Percentiles rank a stretch among this genome's conserved stretches.
Evolutionary conservation across 2,329 filamentous ascomycete species (phyloP).

Genomic region (Fusarium dimerum): DNA sequence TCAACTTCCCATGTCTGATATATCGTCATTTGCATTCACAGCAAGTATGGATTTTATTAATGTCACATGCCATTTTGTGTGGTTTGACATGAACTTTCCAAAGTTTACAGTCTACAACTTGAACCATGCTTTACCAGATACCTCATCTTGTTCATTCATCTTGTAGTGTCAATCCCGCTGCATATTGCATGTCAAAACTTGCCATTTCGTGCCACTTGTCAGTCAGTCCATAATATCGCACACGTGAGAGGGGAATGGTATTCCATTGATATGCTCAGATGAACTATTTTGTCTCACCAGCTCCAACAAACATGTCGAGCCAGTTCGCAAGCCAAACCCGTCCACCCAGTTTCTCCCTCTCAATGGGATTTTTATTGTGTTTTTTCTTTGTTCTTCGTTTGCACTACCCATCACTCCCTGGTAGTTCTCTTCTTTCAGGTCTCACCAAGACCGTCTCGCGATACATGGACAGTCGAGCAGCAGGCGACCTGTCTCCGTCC

Average conservation of each 20-base stretch:
- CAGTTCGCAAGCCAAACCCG: slow-evolving; percentile 25
- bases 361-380: slow-evolving; percentile 24
- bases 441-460: slow-evolving; percentile 1
- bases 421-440: slow-evolving; percentile 14
- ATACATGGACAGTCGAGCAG: not conserved
- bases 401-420: slow-evolving; percentile 14
- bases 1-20: not conserved
- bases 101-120: no score
- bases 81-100: no score
- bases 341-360: slow-evolving; percentile 27
- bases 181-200: not conserved
- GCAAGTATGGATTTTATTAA: no score
- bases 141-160: not conserved
- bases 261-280: slow-evolving; percentile 28
- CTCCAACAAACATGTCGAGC: slow-evolving; percentile 18
- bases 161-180: not conserved
- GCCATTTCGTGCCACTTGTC: not conserved
- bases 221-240: not conserved
- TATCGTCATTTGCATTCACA: no score
- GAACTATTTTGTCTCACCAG: slow-evolving; percentile 23
- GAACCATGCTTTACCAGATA: no score
- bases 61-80: no score
- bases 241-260: slow-evolving; percentile 13
- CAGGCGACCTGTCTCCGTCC: not conserved
- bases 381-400: slow-evolving; percentile 20